A percentile compares a stretch with the other conserved stretches of the same genome.
Evolutionary conservation across 1,284 basidiomycete species (phyloP).

Genomic region (Fomitiporia mediterranea): DNA sequence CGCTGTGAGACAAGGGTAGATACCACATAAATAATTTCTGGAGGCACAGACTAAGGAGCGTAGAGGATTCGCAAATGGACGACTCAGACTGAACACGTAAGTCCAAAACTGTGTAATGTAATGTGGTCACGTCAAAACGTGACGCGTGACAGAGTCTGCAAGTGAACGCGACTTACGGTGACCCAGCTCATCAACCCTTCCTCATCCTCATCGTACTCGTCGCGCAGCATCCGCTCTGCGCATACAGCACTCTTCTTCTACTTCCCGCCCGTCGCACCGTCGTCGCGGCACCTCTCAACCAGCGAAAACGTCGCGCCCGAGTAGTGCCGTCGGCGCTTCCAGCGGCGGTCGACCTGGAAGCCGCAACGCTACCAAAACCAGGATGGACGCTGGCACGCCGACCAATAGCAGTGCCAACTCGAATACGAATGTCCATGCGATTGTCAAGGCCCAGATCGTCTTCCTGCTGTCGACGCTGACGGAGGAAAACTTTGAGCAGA

Average conservation of each 20-base stretch:
- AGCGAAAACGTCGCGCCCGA: conserved; percentile 17
- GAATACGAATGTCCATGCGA: conserved; percentile 58
- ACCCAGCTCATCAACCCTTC: conserved; percentile 13
- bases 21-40: no score
- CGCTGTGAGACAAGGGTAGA: no score
- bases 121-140: no score
- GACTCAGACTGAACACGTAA: no score
- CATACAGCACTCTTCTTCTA: conserved; percentile 3
- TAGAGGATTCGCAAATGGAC: no score
- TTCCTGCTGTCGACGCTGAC: conserved; percentile 90
- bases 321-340: conserved; percentile 17
- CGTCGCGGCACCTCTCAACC: conserved; percentile 3
- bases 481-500: conserved; percentile 91
- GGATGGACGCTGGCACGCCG: conserved; percentile 33
- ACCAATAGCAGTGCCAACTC: conserved; percentile 21
- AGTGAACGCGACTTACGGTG: neutral
- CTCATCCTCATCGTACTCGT: conserved; percentile 7
- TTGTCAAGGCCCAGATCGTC: conserved; percentile 87
- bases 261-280: neutral
- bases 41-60: no score
- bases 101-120: no score
- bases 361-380: conserved; percentile 17
- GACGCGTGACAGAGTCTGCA: no score
- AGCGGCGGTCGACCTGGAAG: conserved; percentile 20
- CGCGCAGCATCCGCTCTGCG: conserved; percentile 12